These are phyloP conservation scores for Suhomyces sp. DNA, from an alignment of 805 yeast genomes.

Conservation along the genomic window DNA sequence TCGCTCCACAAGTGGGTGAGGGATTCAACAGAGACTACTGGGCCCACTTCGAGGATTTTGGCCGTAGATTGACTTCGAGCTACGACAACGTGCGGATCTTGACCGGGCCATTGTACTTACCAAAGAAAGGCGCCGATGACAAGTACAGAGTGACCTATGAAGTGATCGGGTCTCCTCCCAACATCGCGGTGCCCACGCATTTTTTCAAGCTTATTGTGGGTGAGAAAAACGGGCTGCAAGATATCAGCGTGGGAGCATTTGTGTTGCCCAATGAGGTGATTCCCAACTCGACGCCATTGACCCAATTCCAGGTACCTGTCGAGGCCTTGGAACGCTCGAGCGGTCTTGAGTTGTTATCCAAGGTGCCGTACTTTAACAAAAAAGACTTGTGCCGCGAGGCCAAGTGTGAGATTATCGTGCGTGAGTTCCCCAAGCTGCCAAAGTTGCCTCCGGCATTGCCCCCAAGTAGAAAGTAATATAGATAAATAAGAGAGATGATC, in stretches of 20 bases:
- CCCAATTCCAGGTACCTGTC: conserved; percentile 79
- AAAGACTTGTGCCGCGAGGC: conserved; percentile 77
- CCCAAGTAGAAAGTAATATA: conserved; percentile 1
- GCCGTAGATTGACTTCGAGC: conserved; percentile 67
- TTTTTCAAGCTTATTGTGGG: conserved; percentile 90
- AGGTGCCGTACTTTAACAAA: conserved; percentile 55
- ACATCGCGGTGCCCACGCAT: conserved; percentile 95
- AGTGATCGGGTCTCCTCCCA: conserved; percentile 95
- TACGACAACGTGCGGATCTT: conserved; percentile 79
- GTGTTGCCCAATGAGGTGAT: conserved; percentile 88
- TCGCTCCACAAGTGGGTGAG: conserved; percentile 96
- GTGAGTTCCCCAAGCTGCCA: conserved; percentile 64
- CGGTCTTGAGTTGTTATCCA: conserved; percentile 77
- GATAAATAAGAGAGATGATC: background rate
- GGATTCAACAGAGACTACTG: conserved; percentile 97
- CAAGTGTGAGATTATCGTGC: conserved; percentile 72
- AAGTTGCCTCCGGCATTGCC: conserved; percentile 15
- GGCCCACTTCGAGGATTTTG: conserved; percentile 94
- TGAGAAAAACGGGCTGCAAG: conserved; percentile 48
- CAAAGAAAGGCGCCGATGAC: conserved; percentile 76
- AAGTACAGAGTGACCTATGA: conserved; percentile 84
- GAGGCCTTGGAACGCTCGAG: conserved; percentile 85
- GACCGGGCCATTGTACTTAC: conserved; percentile 92
- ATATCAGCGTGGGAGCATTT: conserved; percentile 82
- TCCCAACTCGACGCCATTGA: conserved; percentile 65